Evolutionary conservation across 129 eudicot species (phyloP).

Genomic region (Apium graveolens): DNA sequence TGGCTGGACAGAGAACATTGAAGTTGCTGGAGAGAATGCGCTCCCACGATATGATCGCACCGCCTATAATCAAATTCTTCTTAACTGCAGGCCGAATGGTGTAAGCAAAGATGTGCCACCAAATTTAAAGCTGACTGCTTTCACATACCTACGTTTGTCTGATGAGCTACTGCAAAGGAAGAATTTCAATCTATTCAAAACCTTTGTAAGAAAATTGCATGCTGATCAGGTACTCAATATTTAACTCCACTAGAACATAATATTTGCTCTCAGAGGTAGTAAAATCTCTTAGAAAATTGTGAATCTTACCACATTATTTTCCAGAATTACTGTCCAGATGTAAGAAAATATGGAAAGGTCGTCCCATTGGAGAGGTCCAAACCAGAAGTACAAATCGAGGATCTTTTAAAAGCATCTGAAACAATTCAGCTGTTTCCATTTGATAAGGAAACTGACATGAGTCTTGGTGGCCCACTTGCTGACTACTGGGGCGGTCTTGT

Average conservation of each 20-base stretch:
- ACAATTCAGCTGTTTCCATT: constrained; percentile 53
- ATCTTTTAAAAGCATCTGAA: constrained; percentile 54
- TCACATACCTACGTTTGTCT: constrained; percentile 68
- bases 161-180: constrained; percentile 36
- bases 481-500: constrained; percentile 28
- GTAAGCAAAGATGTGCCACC: constrained; percentile 48
- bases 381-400: constrained; percentile 53
- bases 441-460: constrained; percentile 76
- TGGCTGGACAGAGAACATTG: constrained; percentile 43
- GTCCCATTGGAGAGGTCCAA: constrained; percentile 61
- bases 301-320: constrained; percentile 6
- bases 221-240: constrained; percentile 52
- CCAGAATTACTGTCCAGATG: constrained; percentile 45
- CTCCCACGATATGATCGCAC: constrained; percentile 41
- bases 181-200: constrained; percentile 55
- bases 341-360: constrained; percentile 28
- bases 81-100: constrained; percentile 76
- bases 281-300: background rate
- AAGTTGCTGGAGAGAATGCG: constrained; percentile 60
- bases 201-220: constrained; percentile 69
- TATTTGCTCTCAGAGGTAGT: background rate
- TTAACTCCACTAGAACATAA: background rate
- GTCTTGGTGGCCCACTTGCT: constrained; percentile 36
- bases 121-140: constrained; percentile 54
- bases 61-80: constrained; percentile 60